Evolutionary conservation across 768 basidiomycete genomes (phyloP).

Genomic region (Lentinula guzmanii): DNA sequence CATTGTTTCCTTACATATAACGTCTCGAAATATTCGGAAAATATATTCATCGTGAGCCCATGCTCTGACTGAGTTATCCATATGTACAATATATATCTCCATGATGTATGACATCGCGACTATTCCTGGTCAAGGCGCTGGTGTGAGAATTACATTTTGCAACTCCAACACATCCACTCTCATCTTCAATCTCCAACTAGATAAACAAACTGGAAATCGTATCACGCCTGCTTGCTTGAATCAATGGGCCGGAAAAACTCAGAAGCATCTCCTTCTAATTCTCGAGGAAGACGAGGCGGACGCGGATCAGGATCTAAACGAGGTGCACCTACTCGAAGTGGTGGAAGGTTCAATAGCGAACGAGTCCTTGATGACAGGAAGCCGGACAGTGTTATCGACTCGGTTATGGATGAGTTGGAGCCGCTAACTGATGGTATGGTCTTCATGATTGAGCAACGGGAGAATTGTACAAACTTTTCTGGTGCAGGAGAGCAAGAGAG

Average conservation of each 20-base stretch:
- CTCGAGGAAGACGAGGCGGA: slow-evolving; percentile 29
- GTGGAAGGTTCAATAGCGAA: slow-evolving; percentile 15
- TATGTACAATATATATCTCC: too few relatives aligned
- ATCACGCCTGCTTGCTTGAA: too few relatives aligned
- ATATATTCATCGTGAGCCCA: too few relatives aligned
- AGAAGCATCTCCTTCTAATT: slow-evolving; percentile 7
- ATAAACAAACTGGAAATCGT: too few relatives aligned
- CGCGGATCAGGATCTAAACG: slow-evolving; percentile 25
- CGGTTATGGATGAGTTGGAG: slow-evolving; percentile 30
- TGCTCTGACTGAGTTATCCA: too few relatives aligned
- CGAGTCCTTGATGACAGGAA: slow-evolving; percentile 20
- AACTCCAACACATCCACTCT: too few relatives aligned
- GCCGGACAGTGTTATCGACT: slow-evolving; percentile 56
- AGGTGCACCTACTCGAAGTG: slow-evolving; percentile 5
- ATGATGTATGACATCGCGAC: too few relatives aligned
- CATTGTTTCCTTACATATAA: too few relatives aligned
- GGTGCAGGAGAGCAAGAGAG: slow-evolving; percentile 15
- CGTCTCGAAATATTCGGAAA: too few relatives aligned
- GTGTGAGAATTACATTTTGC: too few relatives aligned
- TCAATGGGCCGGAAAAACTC: slow-evolving; percentile 36
- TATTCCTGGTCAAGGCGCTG: background rate
- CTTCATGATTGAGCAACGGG: background rate
- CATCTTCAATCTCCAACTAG: too few relatives aligned
- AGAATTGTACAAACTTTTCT: background rate
- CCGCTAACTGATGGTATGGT: slow-evolving; percentile 22